phyloP scores from a whole-genome alignment of 2,329 filamentous ascomycete species.

The Colletotrichum cuscutae region DNA sequence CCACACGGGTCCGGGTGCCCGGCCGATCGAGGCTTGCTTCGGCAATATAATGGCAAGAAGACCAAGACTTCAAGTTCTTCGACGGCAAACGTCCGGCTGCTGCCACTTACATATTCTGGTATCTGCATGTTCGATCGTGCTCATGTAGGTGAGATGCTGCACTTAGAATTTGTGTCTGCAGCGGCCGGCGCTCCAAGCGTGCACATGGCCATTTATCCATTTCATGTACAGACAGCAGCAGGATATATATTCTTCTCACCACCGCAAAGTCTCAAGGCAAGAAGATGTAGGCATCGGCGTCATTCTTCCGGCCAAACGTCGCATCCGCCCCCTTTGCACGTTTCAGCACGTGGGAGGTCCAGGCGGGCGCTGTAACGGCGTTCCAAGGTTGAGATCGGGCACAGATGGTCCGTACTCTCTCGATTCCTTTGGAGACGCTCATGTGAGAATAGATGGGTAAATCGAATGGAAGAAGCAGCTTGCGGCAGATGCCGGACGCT shows the following conservation, averaged over 20 bases:
- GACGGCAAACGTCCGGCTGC: not conserved
- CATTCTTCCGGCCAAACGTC: slow-evolving; percentile 9
- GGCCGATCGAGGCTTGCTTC: not conserved
- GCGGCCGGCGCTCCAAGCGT: not conserved
- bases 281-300: not conserved
- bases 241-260: not conserved
- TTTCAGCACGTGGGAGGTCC: slow-evolving; percentile 31
- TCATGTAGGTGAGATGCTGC: not conserved
- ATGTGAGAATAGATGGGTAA: too few species aligned
- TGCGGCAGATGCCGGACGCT: not conserved
- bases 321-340: slow-evolving; percentile 25
- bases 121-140: not conserved
- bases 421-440: not conserved
- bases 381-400: slow-evolving; percentile 10
- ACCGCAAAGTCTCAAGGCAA: not conserved
- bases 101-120: not conserved
- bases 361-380: slow-evolving; percentile 25
- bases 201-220: not conserved
- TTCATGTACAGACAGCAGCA: not conserved
- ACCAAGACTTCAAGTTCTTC: not conserved
- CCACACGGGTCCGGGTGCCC: not conserved
- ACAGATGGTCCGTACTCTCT: slow-evolving; percentile 8
- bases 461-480: not conserved
- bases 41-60: not conserved
- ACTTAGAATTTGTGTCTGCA: not conserved